Percentiles rank a stretch among this genome's conserved stretches.
Evolutionary conservation across 106 monocot genomes (phyloP).

Genomic region (Gastrodia elata): DNA sequence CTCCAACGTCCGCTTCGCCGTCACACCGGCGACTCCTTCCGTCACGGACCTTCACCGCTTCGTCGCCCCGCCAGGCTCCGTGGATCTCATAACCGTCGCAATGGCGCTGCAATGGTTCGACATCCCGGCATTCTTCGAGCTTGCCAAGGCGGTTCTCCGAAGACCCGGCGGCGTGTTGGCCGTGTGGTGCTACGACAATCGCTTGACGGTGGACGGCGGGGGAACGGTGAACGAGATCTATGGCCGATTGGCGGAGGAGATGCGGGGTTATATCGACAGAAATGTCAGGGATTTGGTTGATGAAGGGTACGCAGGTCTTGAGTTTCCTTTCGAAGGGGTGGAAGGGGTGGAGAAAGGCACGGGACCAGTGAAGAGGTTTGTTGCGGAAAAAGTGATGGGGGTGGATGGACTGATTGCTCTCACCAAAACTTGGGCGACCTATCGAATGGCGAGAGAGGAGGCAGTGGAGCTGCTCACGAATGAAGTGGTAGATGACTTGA

Average conservation of each 20-base stretch:
- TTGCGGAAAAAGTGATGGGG: slow-evolving; percentile 30
- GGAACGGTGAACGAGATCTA: slow-evolving; percentile 32
- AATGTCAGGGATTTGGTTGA: slow-evolving; percentile 31
- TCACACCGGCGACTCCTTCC: slow-evolving; percentile 26
- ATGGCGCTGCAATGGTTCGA: slow-evolving; percentile 86
- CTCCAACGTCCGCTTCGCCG: slow-evolving; percentile 55
- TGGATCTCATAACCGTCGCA: slow-evolving; percentile 74
- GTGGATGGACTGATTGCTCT: slow-evolving; percentile 32
- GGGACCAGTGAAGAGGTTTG: slow-evolving; percentile 65
- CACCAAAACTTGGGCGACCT: slow-evolving; percentile 72
- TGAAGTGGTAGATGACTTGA: slow-evolving; percentile 33
- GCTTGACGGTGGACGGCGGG: slow-evolving; percentile 11
- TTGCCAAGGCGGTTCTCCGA: slow-evolving; percentile 26
- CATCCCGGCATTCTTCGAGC: slow-evolving; percentile 54
- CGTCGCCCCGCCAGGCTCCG: slow-evolving; percentile 30
- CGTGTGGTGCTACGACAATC: slow-evolving; percentile 61
- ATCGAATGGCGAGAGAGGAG: slow-evolving; percentile 52
- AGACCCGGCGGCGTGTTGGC: slow-evolving; percentile 61
- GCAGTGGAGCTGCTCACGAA: slow-evolving; percentile 64
- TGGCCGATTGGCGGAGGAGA: slow-evolving; percentile 17
- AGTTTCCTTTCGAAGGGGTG: slow-evolving; percentile 67
- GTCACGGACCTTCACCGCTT: slow-evolving; percentile 15
- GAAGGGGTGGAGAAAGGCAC: slow-evolving; percentile 39
- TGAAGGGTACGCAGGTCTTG: slow-evolving; percentile 32
- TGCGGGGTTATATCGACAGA: slow-evolving; percentile 37